Evolutionary conservation across 1,284 basidiomycete genomes (phyloP), one percentile per base, ranked within the genome.

Genomic region (Athelia psychrophila): DNA sequence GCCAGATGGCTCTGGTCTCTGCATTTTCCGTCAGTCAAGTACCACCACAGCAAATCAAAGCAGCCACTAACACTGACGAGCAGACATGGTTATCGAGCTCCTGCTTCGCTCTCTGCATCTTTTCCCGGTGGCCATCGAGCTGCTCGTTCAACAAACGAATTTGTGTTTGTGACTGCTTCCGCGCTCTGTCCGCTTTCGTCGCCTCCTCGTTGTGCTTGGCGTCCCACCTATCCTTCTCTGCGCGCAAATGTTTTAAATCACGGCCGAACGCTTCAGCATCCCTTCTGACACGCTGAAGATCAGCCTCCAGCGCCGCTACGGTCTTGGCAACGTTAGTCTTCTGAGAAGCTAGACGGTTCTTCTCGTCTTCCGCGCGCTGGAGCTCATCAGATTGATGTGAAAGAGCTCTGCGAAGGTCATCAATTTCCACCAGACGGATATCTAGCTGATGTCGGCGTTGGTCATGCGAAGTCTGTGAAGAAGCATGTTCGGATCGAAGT

Each of bases 211-310:
- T 75, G 56, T 81, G 78, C 56, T 70, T 77, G 24, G 68, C 69
- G 53, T 84, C 83, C 46, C 79, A 61, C 50, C 74, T 80, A 56
- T 88, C 85, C 60, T 88, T 88, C 68, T 90, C 86, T 12, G 66
- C 66, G 10, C 80, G 77, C 44, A 92, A 71, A 5, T 74, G 68
- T 57, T 81, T 84, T 52, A 95, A 66, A 64, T 94, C 91, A n/a
- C 75, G 78, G 24, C 86, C 86, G 63, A 87, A 88, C 22, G 77
- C 76, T 58, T 91, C 83, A 0, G 88, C 89, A 56, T 93, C 88
- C 42, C 74, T 74, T 52, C 81, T 78, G 42, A 92, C 86, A 18
- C 86, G 81, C 52, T 73, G 73, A 24, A 92, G 73, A 59, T 92
- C 91, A 2, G 78, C 72, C 61, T 92, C 86, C 27, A 93, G 74